A percentile compares a stretch with the other conserved stretches of the same genome.
These are phyloP conservation scores for Epichloe uncinata DNA, from an alignment of 2,329 filamentous ascomycete species.

Conservation along the genomic window DNA sequence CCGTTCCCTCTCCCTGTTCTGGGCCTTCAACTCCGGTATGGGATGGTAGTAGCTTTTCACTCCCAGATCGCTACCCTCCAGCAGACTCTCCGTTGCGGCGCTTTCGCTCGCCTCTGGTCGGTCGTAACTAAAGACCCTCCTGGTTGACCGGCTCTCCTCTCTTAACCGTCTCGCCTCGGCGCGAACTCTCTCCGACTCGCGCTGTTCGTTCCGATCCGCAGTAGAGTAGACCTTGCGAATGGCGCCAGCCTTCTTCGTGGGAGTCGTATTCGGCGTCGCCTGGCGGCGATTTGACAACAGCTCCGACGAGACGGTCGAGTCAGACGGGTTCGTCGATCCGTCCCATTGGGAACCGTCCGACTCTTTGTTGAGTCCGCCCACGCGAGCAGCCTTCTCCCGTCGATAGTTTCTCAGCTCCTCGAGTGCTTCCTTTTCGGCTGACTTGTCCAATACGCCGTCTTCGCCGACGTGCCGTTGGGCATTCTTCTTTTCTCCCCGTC, in stretches of 20 bases:
- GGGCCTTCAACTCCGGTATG: conserved; percentile 36
- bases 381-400: conserved; percentile 70
- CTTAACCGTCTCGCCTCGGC: conserved; percentile 42
- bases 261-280: conserved; percentile 41
- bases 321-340: conserved; percentile 54
- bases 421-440: conserved; percentile 49
- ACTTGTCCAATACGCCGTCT: conserved; percentile 49
- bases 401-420: conserved; percentile 71
- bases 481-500: conserved; percentile 24
- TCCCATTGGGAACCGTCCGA: conserved; percentile 71
- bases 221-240: conserved; percentile 51
- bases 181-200: conserved; percentile 41
- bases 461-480: conserved; percentile 37
- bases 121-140: conserved; percentile 42
- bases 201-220: conserved; percentile 37
- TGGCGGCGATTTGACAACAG: conserved; percentile 45
- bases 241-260: conserved; percentile 26
- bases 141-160: conserved; percentile 33
- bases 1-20: conserved; percentile 12
- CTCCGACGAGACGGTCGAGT: conserved; percentile 45
- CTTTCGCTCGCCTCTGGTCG: conserved; percentile 24
- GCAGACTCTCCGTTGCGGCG: conserved; percentile 19
- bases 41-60: conserved; percentile 45
- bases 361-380: conserved; percentile 78
- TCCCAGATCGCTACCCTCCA: conserved; percentile 33